phyloP scores from a whole-genome alignment of 495 filamentous ascomycete species.

The Penicillium alfredii region DNA sequence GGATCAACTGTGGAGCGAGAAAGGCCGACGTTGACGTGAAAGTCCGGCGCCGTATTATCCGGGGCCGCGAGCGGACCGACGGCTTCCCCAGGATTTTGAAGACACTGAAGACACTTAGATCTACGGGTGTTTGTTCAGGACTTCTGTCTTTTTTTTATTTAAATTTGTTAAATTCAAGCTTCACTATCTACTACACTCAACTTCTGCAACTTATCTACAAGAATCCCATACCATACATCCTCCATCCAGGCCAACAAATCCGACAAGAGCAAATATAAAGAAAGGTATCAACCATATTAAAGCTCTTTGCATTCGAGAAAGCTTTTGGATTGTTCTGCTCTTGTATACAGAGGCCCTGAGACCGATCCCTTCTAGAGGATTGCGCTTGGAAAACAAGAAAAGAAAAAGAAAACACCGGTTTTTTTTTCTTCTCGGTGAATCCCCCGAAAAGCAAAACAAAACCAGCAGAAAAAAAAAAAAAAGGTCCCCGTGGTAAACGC shows the following conservation, averaged over 20 bases:
- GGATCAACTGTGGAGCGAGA: too few species aligned
- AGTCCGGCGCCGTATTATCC: too few species aligned
- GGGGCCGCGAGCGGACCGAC: too few species aligned
- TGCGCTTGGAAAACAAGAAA: slow-evolving; percentile 10
- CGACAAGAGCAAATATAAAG: background rate
- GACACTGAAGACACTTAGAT: too few species aligned
- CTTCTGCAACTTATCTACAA: too few species aligned
- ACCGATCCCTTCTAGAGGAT: slow-evolving; percentile 20
- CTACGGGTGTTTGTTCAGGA: too few species aligned
- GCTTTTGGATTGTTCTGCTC: slow-evolving; percentile 15
- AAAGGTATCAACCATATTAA: slow-evolving; percentile 3
- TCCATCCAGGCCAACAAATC: background rate
- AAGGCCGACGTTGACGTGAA: too few species aligned
- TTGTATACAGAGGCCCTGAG: slow-evolving; percentile 24
- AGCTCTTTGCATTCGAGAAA: slow-evolving; percentile 18
- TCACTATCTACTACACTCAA: too few species aligned
- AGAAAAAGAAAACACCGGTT: slow-evolving; percentile 12
- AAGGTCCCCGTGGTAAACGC: slow-evolving; percentile 8
- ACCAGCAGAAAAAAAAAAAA: slow-evolving; percentile 8
- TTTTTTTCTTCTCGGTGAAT: slow-evolving; percentile 1
- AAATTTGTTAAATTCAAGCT: too few species aligned
- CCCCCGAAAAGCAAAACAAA: slow-evolving; percentile 10
- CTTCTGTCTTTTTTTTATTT: too few species aligned
- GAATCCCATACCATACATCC: background rate
- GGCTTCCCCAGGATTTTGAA: too few species aligned